phyloP scores from a whole-genome alignment of 2,329 filamentous ascomycete genomes.

The Ophiostoma montium region DNA sequence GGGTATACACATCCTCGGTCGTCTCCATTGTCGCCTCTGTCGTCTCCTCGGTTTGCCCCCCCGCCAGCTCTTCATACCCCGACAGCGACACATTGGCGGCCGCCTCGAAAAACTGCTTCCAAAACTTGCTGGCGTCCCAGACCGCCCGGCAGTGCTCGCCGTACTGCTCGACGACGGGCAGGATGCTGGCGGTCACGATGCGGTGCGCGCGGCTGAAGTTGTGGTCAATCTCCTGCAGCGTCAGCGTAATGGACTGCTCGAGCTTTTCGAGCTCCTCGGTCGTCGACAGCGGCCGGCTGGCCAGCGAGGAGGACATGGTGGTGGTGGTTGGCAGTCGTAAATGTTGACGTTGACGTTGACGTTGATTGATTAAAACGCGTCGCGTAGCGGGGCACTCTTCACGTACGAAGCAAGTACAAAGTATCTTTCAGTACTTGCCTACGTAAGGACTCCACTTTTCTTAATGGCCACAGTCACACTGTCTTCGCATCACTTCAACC shows the following conservation, averaged over 20 bases:
- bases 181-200: conserved; percentile 85
- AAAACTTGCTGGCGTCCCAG: conserved; percentile 98
- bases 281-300: conserved; percentile 51
- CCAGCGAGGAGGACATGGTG: conserved; percentile 5
- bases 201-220: conserved; percentile 96
- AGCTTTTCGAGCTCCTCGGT: conserved; percentile 95
- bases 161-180: conserved; percentile 91
- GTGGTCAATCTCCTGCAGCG: conserved; percentile 72
- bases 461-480: too few species aligned
- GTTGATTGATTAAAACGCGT: too few species aligned
- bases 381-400: too few species aligned
- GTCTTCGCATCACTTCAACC: too few species aligned
- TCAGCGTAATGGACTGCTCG: too few species aligned
- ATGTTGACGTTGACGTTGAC: not conserved
- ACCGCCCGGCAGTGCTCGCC: conserved; percentile 85
- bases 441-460: too few species aligned
- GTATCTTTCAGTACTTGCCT: not conserved
- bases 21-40: conserved; percentile 28
- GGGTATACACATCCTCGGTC: conserved; percentile 18
- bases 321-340: not conserved
- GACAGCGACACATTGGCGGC: conserved; percentile 94
- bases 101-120: conserved; percentile 99
- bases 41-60: conserved; percentile 40
- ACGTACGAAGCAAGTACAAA: not conserved
- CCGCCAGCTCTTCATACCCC: conserved; percentile 71